Percentiles rank a stretch among this genome's conserved stretches.
Evolutionary conservation across 805 yeast species (phyloP).

Genomic region (Lipomyces spencermartinsiae): DNA sequence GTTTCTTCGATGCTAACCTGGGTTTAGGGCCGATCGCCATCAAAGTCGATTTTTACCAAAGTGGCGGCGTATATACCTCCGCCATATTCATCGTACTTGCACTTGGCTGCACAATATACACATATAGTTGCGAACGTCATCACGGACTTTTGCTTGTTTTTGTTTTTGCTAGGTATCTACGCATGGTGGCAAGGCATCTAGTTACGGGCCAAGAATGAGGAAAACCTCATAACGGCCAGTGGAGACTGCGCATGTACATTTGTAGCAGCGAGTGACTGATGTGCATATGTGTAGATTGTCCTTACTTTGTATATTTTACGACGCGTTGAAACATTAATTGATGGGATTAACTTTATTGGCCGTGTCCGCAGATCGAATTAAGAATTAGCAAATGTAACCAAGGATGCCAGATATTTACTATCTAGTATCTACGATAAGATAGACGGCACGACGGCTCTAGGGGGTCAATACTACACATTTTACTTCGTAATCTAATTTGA

Average conservation of each 20-base stretch:
- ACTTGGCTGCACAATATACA: slow-evolving; percentile 36
- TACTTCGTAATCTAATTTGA: too few species aligned
- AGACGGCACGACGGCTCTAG: too few species aligned
- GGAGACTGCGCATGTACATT: not conserved
- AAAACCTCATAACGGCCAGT: not conserved
- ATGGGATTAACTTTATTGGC: not conserved
- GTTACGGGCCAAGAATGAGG: not conserved
- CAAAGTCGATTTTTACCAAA: slow-evolving; percentile 37
- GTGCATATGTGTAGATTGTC: not conserved
- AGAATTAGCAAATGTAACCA: not conserved
- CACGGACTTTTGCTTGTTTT: slow-evolving; percentile 34
- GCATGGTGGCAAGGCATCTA: slow-evolving; percentile 27
- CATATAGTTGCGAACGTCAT: slow-evolving; percentile 35
- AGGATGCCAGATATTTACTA: not conserved
- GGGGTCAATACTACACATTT: too few species aligned
- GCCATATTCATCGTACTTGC: slow-evolving; percentile 38
- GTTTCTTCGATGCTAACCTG: not conserved
- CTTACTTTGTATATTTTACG: not conserved
- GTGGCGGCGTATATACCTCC: slow-evolving; percentile 37
- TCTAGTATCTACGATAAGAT: too few species aligned
- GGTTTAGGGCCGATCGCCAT: slow-evolving; percentile 38
- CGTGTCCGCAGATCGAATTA: not conserved
- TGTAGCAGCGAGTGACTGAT: not conserved
- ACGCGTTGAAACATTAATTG: not conserved
- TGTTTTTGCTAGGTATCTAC: slow-evolving; percentile 33